Base-by-base conservation (phyloP, 2,329 filamentous ascomycete genomes). In the Tolypocladium ovalisporum region DNA sequence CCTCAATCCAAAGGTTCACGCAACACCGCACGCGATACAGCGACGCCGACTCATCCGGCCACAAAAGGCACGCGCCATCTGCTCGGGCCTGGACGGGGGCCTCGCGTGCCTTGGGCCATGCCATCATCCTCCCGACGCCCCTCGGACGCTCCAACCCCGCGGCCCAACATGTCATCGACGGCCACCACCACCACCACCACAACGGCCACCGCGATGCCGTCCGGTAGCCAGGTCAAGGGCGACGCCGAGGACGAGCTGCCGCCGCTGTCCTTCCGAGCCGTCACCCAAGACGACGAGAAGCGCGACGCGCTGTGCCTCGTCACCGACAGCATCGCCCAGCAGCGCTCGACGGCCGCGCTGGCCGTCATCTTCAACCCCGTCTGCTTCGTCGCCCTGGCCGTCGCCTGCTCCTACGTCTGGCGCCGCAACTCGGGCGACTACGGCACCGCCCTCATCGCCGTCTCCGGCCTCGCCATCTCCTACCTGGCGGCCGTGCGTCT, bases 241-340 rank as follows among this genome's bases (percentile, higher is more conserved):
- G 29, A 17, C 22, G 27, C 5, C 22, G 35, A n/a, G 39, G 15
- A 42, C 22, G 51, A 79, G 61, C 73, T 84, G 42, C 85, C 85
- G 8, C 78, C 83, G 13, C 79, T 91, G 58, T 79, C 79, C 40
- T 84, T 87, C 55, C 79, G 80, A 61, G 67, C 79, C 52, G 71
- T 85, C 49, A 75, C 75, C 42, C 64, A 65, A 44, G 73, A 81
- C 52, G 67, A 75, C 51, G 86, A 90, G 66, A 84, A 85, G 67
- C 74, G 84, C 61, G 79, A 83, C 57, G 87, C 86, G 15, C 76
- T 96, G 56, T 81, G 81, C 60, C 79, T 96, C 22, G 79, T 96
- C 52, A 85, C 89, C 56, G 89, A 94, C 73, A 89, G 86, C 62
- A 84, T 95, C 57, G 88, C 89, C 32, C 88, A 96, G 68, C 90